Conservation (phyloP, 2,329 filamentous ascomycete species). For the Colletotrichum graminicola region DNA sequence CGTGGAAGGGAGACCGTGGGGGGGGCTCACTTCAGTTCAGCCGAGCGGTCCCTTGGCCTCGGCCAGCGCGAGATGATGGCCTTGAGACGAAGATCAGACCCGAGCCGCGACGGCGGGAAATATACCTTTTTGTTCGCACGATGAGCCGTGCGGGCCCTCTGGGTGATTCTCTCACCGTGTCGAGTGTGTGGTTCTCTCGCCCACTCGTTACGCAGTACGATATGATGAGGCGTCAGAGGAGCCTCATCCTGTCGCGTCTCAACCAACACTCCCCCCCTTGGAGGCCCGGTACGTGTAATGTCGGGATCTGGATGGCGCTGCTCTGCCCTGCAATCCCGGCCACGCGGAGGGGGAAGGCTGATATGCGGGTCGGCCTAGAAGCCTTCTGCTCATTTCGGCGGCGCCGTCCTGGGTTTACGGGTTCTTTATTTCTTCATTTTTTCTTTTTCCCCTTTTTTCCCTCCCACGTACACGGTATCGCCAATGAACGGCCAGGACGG, state of each 20-base stretch:
- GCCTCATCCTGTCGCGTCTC: conserved; percentile 6
- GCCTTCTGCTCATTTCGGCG: conserved; percentile 32
- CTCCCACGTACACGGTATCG: conserved; percentile 5
- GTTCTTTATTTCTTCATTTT: no score
- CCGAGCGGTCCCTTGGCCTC: neutral
- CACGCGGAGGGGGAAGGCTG: neutral
- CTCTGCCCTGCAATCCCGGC: conserved; percentile 1
- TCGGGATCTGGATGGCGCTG: neutral
- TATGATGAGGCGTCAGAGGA: neutral
- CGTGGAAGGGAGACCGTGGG: no score
- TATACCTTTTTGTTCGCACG: neutral
- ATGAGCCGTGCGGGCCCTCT: conserved; percentile 17
- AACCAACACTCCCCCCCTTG: neutral
- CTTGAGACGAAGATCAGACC: conserved; percentile 39
- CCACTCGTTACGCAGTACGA: neutral
- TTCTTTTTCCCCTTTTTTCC: no score
- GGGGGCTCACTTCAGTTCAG: no score
- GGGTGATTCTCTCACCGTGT: neutral
- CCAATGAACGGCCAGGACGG: neutral
- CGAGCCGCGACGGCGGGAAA: conserved; percentile 26
- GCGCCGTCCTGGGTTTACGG: conserved; percentile 11
- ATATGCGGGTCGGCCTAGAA: neutral
- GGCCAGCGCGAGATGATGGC: conserved; percentile 29
- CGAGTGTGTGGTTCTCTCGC: neutral
- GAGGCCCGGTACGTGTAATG: neutral